Base-by-base conservation (phyloP, 805 yeast genomes). In the Candida corydali region DNA sequence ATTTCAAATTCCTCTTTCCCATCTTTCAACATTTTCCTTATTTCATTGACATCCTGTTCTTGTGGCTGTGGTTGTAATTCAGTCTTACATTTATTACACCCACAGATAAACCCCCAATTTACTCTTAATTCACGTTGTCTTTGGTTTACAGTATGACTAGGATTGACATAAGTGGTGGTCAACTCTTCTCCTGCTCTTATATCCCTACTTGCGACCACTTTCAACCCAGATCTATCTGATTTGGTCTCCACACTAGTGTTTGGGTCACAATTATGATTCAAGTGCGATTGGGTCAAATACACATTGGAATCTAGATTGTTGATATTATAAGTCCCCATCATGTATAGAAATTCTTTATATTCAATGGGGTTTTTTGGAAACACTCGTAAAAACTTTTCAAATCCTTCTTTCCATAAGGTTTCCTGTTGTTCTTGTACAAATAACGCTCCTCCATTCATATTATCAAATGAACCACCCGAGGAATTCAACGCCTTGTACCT, bases 21-120 rank as follows among this genome's bases (percentile, higher is more conserved):
- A 3, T 57, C 55, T 41, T 44, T 46, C 36, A 79, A 61, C 66
- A 79, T 63, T 17, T 73, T 70, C 37, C 72, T 61, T 30, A 79
- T 63, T 30, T 66, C 73, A 4, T 64, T 57, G 6, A 17, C 32
- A 11, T 14, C 6, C n/a, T n/a, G n/a, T n/a, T n/a, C n/a, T n/a
- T n/a, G n/a, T 8, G 45, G 49, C 23, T 45, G 45, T 27, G 73
- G 72, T 32, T 68, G 63, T 24, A 68, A 52, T 43, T 83, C 89
- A 6, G 61, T 62, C 47, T 73, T 71, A 57, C 95, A 86, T 44
- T 82, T 73, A 9, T 57, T 48, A 54, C 95, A 86, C 17, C 54
- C 57, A 57, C 95, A 86, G 14, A 72, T 51, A 55, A 86, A 86
- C 3, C 95, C 95, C 86, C 87, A 86, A 47, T 82, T 80, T 9